phyloP scores from a whole-genome alignment of 805 yeast genomes.

The Saturnispora besseyi region DNA sequence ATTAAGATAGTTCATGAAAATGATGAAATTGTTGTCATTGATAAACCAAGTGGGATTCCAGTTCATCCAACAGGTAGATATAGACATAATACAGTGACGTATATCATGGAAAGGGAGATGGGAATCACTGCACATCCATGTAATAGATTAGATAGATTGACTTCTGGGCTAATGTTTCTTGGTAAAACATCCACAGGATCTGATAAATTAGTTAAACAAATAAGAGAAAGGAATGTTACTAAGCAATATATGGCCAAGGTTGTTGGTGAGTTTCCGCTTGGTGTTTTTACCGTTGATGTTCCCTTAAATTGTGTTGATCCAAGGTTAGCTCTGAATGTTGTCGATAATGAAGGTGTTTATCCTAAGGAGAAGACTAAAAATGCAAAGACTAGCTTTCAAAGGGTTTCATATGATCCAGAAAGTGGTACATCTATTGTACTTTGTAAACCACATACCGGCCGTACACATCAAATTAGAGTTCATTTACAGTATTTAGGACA shows the following conservation, averaged over 20 bases:
- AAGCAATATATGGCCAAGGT: constrained; percentile 88
- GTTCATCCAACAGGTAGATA: constrained; percentile 92
- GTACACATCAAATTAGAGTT: constrained; percentile 93
- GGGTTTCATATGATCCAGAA: constrained; percentile 38
- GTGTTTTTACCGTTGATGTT: constrained; percentile 44
- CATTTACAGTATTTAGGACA: constrained; percentile 83
- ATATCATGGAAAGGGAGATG: constrained; percentile 62
- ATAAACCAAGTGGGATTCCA: constrained; percentile 92
- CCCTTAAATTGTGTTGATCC: constrained; percentile 70
- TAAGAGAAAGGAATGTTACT: constrained; percentile 60
- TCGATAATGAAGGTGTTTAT: constrained; percentile 47
- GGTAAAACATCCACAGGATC: constrained; percentile 79
- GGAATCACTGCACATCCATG: constrained; percentile 69
- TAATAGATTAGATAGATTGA: constrained; percentile 79
- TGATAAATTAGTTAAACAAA: constrained; percentile 61
- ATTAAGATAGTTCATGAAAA: constrained; percentile 66
- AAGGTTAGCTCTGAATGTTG: constrained; percentile 55
- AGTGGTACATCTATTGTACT: constrained; percentile 56
- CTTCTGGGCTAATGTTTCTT: constrained; percentile 89
- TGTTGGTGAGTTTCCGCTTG: constrained; percentile 71
- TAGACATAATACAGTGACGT: constrained; percentile 67
- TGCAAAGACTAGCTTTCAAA: constrained; percentile 45
- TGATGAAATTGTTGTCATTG: constrained; percentile 70
- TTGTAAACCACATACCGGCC: constrained; percentile 83
- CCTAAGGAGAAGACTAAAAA: constrained; percentile 21